Percentiles rank a stretch among this genome's conserved stretches.
phyloP scores from a whole-genome alignment of 2,329 filamentous ascomycete genomes.

The Ceratocystiopsis brevicomis region DNA sequence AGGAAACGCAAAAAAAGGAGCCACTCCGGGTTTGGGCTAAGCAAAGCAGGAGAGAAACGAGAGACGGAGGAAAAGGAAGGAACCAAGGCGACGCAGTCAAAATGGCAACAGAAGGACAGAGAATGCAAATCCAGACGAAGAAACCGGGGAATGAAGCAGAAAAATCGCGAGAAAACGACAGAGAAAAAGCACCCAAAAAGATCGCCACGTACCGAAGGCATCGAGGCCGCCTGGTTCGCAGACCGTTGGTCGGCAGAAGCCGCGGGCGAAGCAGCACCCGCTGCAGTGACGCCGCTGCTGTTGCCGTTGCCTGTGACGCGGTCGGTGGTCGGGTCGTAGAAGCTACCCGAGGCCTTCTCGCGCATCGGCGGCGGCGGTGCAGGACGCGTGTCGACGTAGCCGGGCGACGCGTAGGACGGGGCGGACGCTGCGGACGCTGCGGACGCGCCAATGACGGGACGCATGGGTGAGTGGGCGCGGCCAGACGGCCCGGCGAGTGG shows the following conservation, averaged over 20 bases:
- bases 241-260: slow-evolving; percentile 18
- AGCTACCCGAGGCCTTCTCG: slow-evolving; percentile 18
- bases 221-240: slow-evolving; percentile 23
- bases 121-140: not conserved
- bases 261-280: slow-evolving; percentile 27
- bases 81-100: not conserved
- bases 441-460: not conserved
- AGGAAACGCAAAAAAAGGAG: slow-evolving; percentile 1
- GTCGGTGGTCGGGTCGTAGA: slow-evolving; percentile 36
- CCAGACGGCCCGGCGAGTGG: slow-evolving; percentile 8
- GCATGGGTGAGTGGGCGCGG: not conserved
- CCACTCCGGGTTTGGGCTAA: not conserved
- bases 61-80: not conserved
- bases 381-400: not conserved
- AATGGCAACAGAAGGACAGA: not conserved
- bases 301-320: slow-evolving; percentile 20
- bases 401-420: not conserved
- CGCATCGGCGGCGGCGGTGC: slow-evolving; percentile 2
- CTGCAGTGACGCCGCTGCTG: slow-evolving; percentile 19
- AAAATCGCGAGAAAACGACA: not conserved
- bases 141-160: not conserved
- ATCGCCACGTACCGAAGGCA: not conserved
- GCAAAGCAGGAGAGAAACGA: slow-evolving; percentile 6
- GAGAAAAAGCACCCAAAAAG: not conserved
- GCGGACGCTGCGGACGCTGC: not conserved